Base-by-base conservation (phyloP, 331 rosid genomes). In the Erythrophleum ivorense region DNA sequence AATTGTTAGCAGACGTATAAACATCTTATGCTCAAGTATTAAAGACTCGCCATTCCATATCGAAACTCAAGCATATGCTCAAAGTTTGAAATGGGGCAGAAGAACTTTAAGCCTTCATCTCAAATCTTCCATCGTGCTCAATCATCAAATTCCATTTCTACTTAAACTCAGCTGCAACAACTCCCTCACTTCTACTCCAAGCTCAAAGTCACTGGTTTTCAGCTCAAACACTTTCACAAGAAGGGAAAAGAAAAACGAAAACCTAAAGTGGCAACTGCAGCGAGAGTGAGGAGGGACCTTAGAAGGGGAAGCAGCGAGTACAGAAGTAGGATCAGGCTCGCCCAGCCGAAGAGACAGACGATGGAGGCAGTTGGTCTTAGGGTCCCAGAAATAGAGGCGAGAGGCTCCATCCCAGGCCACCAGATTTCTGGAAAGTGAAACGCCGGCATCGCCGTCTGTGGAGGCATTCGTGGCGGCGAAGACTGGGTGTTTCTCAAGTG, bases 331-430 rank as follows among this genome's bases (percentile, higher is more conserved):
- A 2, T 88, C 94, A 38, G 99, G 99, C 15, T 95, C 98, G 73
- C 98, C 99, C 29, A 93, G 92, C 31, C 94, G 97, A 53, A 93
- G 80, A 67, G 97, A 87, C 67, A 95, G 86, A 69, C 94, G 92
- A 58, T 93, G 97, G 68, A 95, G 90, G 87, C 82, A 78, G 58
- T 60, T 88, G 8, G 54, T 66, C 8, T 67, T 8, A 73, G 92
- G 36, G 82, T 93, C 94, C 99, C 99, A 95, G 85, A 93, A 93
- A 81, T 93, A 93, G 73, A 95, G 89, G 46, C 99, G 90, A 18
- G 96, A 89, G 52, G 91, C 92, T 52, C 97, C 97, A 75, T 95
- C 99, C 90, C 91, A 93, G 18, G 91, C 94, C 34, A 92, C 41
- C 10, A 95, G 91, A 75, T 91, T 95, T 80, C 82, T 81, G 65